Conservation (phyloP, 768 basidiomycete species). For the Leucocoprinus birnbaumii region DNA sequence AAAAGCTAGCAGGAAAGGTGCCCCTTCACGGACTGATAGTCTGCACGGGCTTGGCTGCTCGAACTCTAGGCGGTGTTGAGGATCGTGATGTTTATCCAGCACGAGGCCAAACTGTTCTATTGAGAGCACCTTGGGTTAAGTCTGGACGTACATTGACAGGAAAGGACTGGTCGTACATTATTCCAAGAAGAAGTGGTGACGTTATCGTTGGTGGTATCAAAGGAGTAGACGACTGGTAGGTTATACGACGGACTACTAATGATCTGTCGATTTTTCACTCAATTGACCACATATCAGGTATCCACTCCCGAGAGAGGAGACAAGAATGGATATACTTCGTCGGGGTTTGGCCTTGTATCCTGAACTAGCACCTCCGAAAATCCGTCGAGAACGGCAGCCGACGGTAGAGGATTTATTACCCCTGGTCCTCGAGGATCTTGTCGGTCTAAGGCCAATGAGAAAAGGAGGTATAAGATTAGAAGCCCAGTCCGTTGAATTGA, state of each 20-base stretch:
- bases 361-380: constrained; percentile 53
- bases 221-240: constrained; percentile 58
- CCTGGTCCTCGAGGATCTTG: constrained; percentile 45
- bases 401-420: constrained; percentile 44
- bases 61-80: constrained; percentile 76
- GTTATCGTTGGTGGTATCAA: constrained; percentile 67
- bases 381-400: constrained; percentile 40
- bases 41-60: constrained; percentile 73
- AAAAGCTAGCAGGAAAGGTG: not conserved
- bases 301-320: constrained; percentile 60
- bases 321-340: constrained; percentile 56
- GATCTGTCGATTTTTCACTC: not conserved
- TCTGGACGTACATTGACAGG: constrained; percentile 49
- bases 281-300: constrained; percentile 37
- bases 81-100: constrained; percentile 74
- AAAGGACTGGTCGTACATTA: constrained; percentile 52
- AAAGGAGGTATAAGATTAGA: constrained; percentile 58
- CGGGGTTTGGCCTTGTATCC: constrained; percentile 51
- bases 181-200: constrained; percentile 59
- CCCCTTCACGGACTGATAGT: constrained; percentile 20
- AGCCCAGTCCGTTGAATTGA: constrained; percentile 31
- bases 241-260: constrained; percentile 1
- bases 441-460: constrained; percentile 52
- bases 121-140: constrained; percentile 66
- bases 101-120: constrained; percentile 79